Base-by-base conservation (phyloP, 257 asterid species). In the Rhazya stricta region DNA sequence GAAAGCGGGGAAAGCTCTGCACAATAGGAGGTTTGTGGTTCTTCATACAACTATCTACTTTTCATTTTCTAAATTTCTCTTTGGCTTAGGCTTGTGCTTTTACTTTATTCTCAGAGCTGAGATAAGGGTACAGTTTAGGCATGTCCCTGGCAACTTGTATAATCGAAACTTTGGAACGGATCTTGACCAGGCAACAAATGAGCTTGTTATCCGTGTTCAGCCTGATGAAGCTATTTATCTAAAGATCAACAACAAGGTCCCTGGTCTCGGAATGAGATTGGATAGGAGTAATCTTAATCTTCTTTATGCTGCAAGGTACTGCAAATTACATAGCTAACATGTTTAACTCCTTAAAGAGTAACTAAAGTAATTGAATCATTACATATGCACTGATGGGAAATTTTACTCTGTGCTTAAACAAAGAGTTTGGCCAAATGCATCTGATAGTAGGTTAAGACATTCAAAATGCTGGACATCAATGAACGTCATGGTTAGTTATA, bases 1-100 rank as follows among this genome's bases (percentile, higher is more conserved):
- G 98, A 94, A 94, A 85, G 97, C 98, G 12, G 98, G 98, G 80
- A 94, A 94, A 86, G 98, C 98, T 43, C 90, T 94, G 74, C 93
- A 90, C 58, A 83, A 84, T 77, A 85, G 82, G 85, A 89, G 92
- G 98, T 91, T 53, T 58, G 84, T 72, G 27, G 60, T 67, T 67
- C 57, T 48, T 53, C 13, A 37, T 32, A 39, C 57, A 75, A 41
- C 16, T n/a, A 4, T 48, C 29, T 70, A 50, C 41, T 32, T 53
- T 69, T 41, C 50, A 19, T 27, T 25, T 51, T 66, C 57, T 36
- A 32, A 48, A 54, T 19, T 67, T 41, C 25, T 30, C 66, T 39
- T 65, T 60, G 46, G 34, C 53, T 71, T 62, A 62, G 53, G 32
- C 9, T 71, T 77, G 13, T 63, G 41, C 62, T 67, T 76, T 34